Evolutionary conservation across 306 rosid genomes (phyloP).

Genomic region (Corylus americana): DNA sequence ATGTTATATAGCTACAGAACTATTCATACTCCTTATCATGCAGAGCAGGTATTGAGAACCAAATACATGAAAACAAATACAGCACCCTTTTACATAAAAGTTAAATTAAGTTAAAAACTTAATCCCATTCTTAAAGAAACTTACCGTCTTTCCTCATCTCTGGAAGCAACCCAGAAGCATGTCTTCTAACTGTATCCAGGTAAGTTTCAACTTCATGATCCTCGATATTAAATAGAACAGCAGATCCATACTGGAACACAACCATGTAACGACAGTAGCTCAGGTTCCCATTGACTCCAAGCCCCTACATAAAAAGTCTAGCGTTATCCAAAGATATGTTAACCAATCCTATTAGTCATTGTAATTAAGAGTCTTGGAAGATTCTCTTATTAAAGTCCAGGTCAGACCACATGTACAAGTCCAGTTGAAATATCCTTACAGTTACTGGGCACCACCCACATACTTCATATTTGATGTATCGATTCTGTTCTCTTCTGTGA

Average conservation of each 20-base stretch:
- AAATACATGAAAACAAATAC: background rate
- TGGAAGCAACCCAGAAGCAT: slow-evolving; percentile 83
- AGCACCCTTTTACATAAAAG: background rate
- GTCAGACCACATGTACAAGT: background rate
- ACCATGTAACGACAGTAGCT: slow-evolving; percentile 67
- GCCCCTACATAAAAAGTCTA: slow-evolving; percentile 46
- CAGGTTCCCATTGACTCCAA: slow-evolving; percentile 39
- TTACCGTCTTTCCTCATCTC: slow-evolving; percentile 93
- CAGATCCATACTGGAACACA: slow-evolving; percentile 89
- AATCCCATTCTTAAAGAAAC: slow-evolving; percentile 21
- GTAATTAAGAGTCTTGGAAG: background rate
- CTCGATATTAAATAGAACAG: slow-evolving; percentile 86
- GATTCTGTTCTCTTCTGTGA: background rate
- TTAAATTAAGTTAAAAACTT: background rate
- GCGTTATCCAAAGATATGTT: slow-evolving; percentile 17
- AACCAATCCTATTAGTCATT: slow-evolving; percentile 5
- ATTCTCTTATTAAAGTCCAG: background rate
- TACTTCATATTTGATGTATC: background rate
- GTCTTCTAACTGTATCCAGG: slow-evolving; percentile 67
- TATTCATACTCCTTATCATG: background rate
- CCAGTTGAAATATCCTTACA: background rate
- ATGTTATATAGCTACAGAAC: background rate
- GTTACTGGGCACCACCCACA: background rate
- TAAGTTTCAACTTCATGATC: slow-evolving; percentile 82
- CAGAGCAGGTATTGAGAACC: background rate